These are phyloP conservation scores for Perkinsus chesapeaki DNA, from an alignment of 169 alveolate genomes.

Conservation along the genomic window DNA sequence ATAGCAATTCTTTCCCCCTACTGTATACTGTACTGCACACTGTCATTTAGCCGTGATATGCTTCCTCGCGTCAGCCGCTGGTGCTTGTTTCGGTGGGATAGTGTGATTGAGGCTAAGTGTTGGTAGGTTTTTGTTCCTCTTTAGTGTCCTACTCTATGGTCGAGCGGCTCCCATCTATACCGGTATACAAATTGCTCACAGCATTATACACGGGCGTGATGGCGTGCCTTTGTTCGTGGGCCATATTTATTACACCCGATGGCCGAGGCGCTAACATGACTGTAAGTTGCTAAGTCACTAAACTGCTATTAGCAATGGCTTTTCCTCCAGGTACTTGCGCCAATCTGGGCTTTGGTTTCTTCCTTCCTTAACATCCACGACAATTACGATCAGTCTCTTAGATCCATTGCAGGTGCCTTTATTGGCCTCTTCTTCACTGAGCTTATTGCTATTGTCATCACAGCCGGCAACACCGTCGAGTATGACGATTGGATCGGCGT, in stretches of 20 bases:
- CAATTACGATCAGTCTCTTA: neutral
- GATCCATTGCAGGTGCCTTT: neutral
- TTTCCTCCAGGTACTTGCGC: neutral
- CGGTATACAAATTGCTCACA: neutral
- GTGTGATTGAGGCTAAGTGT: neutral
- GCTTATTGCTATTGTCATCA: neutral
- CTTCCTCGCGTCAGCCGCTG: no score
- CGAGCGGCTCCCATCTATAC: neutral
- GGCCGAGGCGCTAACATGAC: neutral
- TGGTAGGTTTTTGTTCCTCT: neutral
- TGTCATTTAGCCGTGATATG: no score
- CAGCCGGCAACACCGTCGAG: neutral
- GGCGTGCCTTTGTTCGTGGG: neutral
- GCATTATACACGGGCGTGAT: neutral
- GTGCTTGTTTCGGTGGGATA: neutral
- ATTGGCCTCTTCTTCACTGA: neutral
- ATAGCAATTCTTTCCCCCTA: no score
- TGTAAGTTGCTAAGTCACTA: neutral
- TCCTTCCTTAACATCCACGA: neutral
- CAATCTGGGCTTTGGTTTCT: neutral
- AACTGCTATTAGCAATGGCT: neutral
- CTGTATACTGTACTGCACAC: no score
- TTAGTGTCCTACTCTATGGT: neutral
- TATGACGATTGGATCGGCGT: neutral
- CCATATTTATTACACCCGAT: neutral